Conservation (phyloP, 2,329 filamentous ascomycete species). For the Trichoderma asperellum region DNA sequence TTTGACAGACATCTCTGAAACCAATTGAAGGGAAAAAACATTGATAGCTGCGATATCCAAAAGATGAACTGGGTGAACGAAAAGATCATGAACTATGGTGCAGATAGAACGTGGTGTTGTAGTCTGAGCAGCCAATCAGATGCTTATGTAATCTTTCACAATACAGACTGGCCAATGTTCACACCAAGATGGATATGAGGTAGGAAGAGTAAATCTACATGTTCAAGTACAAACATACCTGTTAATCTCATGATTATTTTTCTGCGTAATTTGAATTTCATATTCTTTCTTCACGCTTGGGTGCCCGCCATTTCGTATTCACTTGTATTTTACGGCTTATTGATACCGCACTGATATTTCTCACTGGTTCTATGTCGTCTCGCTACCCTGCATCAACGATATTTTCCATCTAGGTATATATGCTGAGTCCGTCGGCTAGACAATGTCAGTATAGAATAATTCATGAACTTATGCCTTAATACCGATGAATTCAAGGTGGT, state of each 20-base stretch:
- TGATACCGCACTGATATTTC: neutral
- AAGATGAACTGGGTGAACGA: neutral
- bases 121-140: neutral
- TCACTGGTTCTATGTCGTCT: neutral
- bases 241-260: neutral
- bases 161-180: too few species aligned
- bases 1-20: too few species aligned
- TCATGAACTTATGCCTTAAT: neutral
- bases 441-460: neutral
- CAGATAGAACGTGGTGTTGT: constrained; percentile 6
- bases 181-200: neutral
- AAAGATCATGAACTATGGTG: neutral
- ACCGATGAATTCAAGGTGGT: neutral
- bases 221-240: too few species aligned
- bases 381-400: neutral
- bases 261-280: neutral
- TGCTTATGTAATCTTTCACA: neutral
- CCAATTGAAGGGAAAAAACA: neutral
- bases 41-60: too few species aligned
- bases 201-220: neutral
- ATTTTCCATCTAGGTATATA: neutral
- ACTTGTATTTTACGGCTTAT: neutral
- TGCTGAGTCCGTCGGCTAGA: neutral
- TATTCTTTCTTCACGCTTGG: neutral
- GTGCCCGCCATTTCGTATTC: neutral